Evolutionary conservation across 1,284 basidiomycete species (phyloP), one percentile per base, ranked within the genome.

Genomic region (Trichosporon sp.): DNA sequence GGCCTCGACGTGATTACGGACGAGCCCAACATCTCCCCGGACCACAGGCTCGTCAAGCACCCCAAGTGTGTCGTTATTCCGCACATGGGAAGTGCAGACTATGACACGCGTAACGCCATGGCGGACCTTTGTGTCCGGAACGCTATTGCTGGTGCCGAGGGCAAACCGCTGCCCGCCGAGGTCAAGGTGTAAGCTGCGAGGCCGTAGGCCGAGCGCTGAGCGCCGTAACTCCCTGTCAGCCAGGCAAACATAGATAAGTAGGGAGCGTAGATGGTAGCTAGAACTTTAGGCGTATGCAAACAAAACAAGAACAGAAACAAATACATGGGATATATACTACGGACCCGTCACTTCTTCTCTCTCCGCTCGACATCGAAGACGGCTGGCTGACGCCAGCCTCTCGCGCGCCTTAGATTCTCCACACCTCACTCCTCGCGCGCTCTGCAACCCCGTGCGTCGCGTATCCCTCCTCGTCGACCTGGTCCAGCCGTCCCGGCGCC

Each of bases 1-100:
- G 96, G 93, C 0, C 79, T 99, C 5, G 96, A 99, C 81, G 96
- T 98, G 40, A 89, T 98, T 11, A 93, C 95, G 75, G 93, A 93
- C 38, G 96, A 99, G 83, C 96, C 96, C 0, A 85, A 91, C 65
- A 87, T 98, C 38, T 78, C 83, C 0, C 82, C 85, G 1, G 90
- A 92, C 76, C 94, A 98, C 81, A 90, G 91, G 0, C 84, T 98
- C 59, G 89, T 97, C 46, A 88, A 88, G 76, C 89, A 75, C 70
- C 66, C 71, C 46, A 66, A 71, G 71, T 66, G 16, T 69, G 86
- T 91, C 4, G 86, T 96, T 14, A 78, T 98, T 38, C 96, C 96
- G 0, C 96, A 98, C 79, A 91, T 98, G 69, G 96, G 90, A 26
- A 94, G 92, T 73, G 95, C 92, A 1, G 96, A 95, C 31, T 86